A percentile compares a stretch with the other conserved stretches of the same genome.
Evolutionary conservation across 306 rosid species (phyloP).

Genomic region (Pueraria montana): DNA sequence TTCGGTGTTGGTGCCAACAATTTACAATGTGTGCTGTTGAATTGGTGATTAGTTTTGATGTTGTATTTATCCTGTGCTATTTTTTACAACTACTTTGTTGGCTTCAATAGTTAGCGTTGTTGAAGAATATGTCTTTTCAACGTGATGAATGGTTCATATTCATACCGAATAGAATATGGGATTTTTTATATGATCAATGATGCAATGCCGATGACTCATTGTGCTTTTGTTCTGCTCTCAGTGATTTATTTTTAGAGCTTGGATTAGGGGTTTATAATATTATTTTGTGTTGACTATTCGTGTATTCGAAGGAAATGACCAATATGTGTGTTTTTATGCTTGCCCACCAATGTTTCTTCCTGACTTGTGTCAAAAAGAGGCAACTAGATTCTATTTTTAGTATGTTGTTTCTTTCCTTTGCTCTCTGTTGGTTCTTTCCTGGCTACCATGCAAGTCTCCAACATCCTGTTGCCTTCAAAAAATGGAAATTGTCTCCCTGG

Average conservation of each 20-base stretch:
- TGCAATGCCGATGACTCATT: background rate
- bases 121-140: background rate
- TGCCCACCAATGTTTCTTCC: slow-evolving; percentile 18
- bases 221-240: slow-evolving; percentile 4
- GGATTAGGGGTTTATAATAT: background rate
- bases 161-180: background rate
- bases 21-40: background rate
- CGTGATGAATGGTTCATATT: background rate
- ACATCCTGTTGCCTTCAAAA: slow-evolving; percentile 4
- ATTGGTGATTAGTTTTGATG: slow-evolving; percentile 4
- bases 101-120: slow-evolving; percentile 5
- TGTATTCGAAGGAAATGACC: background rate
- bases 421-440: slow-evolving; percentile 31
- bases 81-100: background rate
- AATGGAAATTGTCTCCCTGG: background rate
- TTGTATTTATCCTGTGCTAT: background rate
- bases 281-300: slow-evolving; percentile 15
- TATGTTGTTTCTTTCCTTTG: slow-evolving; percentile 6
- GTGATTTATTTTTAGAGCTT: slow-evolving; percentile 4
- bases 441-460: background rate
- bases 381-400: background rate
- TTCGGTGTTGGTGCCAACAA: slow-evolving; percentile 20
- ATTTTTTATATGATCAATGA: background rate
- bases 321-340: slow-evolving; percentile 1
- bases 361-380: slow-evolving; percentile 17